Conservation (phyloP, 352 stramenopile species). For the Phytophthora hibernalis region DNA sequence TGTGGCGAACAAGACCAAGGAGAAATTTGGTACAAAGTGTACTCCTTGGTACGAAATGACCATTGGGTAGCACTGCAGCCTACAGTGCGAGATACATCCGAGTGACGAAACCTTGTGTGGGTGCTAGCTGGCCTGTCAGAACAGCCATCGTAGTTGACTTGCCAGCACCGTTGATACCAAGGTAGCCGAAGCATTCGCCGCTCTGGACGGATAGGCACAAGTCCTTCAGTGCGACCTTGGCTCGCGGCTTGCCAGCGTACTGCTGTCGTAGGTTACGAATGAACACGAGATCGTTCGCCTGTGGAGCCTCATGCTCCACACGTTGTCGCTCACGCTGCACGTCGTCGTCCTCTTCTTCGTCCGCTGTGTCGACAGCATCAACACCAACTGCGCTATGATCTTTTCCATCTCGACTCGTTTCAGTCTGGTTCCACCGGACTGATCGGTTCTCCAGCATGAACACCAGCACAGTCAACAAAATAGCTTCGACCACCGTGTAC, state of each 20-base stretch:
- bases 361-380: constrained; percentile 48
- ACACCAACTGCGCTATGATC: constrained; percentile 22
- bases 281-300: constrained; percentile 39
- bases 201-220: constrained; percentile 75
- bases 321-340: constrained; percentile 45
- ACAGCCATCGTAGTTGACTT: constrained; percentile 88
- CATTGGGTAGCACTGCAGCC: too few species aligned
- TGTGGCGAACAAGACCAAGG: background rate
- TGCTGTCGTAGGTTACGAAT: constrained; percentile 59
- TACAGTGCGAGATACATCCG: too few species aligned
- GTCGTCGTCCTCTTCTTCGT: constrained; percentile 54
- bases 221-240: constrained; percentile 69
- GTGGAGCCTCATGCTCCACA: constrained; percentile 30
- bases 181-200: constrained; percentile 88
- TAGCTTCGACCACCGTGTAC: constrained; percentile 52
- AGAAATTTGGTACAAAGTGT: background rate
- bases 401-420: constrained; percentile 1
- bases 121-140: constrained; percentile 59
- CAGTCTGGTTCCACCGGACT: constrained; percentile 44
- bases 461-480: constrained; percentile 55
- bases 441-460: constrained; percentile 52
- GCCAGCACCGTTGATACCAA: constrained; percentile 91
- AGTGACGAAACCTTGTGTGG: constrained; percentile 56
- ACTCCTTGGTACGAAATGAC: too few species aligned
- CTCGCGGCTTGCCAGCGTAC: constrained; percentile 86